These are phyloP conservation scores for Teratosphaeria gauchensis DNA, from an alignment of 2,329 filamentous ascomycete genomes.

Conservation along the genomic window DNA sequence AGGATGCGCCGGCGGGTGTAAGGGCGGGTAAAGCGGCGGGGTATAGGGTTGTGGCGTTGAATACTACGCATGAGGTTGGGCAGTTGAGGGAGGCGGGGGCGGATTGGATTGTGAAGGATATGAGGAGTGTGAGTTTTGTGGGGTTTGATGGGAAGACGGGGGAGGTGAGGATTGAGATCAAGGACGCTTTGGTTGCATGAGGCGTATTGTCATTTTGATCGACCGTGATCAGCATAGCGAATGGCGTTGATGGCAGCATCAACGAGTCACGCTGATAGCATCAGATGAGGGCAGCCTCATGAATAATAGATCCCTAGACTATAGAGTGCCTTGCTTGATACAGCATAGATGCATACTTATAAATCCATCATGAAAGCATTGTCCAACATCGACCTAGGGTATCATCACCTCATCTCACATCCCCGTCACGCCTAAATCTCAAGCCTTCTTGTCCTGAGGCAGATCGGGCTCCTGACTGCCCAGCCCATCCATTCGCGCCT, in stretches of 20 bases:
- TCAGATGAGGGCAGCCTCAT: too few relatives aligned
- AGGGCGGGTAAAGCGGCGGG: constrained; percentile 74
- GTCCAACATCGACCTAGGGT: too few relatives aligned
- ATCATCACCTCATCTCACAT: too few relatives aligned
- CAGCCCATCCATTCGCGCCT: too few relatives aligned
- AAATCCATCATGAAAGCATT: too few relatives aligned
- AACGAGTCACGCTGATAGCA: too few relatives aligned
- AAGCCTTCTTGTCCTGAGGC: background rate
- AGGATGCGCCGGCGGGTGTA: constrained; percentile 84
- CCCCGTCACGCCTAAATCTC: too few relatives aligned
- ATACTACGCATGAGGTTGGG: constrained; percentile 69
- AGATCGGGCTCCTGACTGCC: background rate
- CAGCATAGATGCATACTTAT: too few relatives aligned
- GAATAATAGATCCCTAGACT: too few relatives aligned
- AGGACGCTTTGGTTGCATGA: constrained; percentile 43
- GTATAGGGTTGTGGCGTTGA: constrained; percentile 73
- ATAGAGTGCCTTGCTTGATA: too few relatives aligned
- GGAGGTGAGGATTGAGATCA: constrained; percentile 58
- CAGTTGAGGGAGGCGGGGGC: constrained; percentile 67
- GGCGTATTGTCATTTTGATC: background rate
- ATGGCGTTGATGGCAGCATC: too few relatives aligned
- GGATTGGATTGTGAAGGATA: constrained; percentile 77
- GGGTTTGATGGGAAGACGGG: constrained; percentile 46
- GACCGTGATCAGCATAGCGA: too few relatives aligned
- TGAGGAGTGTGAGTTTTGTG: constrained; percentile 60